These are phyloP conservation scores for Ananas comosus DNA, from an alignment of 176 grass and related monocot genomes.

Conservation along the genomic window DNA sequence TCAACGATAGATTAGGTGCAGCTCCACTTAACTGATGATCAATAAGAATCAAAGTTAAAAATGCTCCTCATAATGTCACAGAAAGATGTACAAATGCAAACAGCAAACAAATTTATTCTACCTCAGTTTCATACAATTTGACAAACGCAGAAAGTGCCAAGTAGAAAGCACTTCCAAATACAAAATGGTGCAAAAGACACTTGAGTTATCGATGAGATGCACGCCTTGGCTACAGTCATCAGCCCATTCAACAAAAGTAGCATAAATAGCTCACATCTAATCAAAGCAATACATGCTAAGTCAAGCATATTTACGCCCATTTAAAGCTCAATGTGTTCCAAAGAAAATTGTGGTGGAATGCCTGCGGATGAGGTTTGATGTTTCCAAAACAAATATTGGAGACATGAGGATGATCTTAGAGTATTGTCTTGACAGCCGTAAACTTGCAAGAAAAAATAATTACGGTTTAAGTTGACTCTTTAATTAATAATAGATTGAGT, in stretches of 20 bases:
- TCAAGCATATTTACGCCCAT: background rate
- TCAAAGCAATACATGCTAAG: background rate
- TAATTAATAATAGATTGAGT: no score
- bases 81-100: background rate
- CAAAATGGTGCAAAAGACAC: background rate
- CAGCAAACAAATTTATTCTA: background rate
- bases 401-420: no score
- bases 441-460: no score
- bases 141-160: background rate
- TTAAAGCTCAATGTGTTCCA: background rate
- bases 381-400: no score
- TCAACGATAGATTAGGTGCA: conserved; percentile 67
- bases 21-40: conserved; percentile 62
- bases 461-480: no score
- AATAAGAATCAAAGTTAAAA: conserved; percentile 21
- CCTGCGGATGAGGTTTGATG: no score
- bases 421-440: no score
- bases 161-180: background rate
- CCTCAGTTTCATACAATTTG: background rate
- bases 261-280: background rate
- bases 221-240: background rate
- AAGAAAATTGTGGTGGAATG: background rate
- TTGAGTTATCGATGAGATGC: background rate
- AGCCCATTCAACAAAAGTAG: background rate
- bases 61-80: background rate